phyloP scores from a whole-genome alignment of 345 rosid species.

The Jatropha curcas region DNA sequence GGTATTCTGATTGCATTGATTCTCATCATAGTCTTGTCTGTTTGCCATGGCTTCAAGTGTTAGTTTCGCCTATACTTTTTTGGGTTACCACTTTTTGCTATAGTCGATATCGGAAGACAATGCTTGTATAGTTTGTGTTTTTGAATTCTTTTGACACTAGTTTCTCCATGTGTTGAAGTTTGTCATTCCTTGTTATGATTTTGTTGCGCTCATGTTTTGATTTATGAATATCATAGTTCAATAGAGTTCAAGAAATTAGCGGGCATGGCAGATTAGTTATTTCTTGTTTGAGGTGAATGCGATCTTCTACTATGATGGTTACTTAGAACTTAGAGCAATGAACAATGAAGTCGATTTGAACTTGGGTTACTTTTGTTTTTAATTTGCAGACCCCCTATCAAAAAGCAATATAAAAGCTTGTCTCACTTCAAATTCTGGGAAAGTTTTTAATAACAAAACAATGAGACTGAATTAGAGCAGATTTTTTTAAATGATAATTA shows the following conservation, averaged over 20 bases:
- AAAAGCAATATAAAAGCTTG: no score
- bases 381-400: no score
- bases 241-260: background rate
- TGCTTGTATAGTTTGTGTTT: constrained; percentile 41
- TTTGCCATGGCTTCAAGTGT: constrained; percentile 45
- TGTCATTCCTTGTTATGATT: constrained; percentile 19
- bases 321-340: no score
- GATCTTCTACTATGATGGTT: background rate
- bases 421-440: no score
- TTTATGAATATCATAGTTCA: constrained; percentile 1
- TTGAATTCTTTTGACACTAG: constrained; percentile 22
- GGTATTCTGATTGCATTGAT: constrained; percentile 55
- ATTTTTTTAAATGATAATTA: no score
- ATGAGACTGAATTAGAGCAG: no score
- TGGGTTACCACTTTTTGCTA: constrained; percentile 6
- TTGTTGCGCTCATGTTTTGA: background rate
- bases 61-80: constrained; percentile 14
- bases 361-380: no score
- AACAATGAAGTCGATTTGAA: no score
- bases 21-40: constrained; percentile 57
- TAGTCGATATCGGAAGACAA: constrained; percentile 17
- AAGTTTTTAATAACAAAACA: no score
- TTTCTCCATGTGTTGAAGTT: constrained; percentile 24
- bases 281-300: background rate
- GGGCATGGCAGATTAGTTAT: background rate